Conservation (phyloP, 352 stramenopile species). For the Aphanomyces astaci region DNA sequence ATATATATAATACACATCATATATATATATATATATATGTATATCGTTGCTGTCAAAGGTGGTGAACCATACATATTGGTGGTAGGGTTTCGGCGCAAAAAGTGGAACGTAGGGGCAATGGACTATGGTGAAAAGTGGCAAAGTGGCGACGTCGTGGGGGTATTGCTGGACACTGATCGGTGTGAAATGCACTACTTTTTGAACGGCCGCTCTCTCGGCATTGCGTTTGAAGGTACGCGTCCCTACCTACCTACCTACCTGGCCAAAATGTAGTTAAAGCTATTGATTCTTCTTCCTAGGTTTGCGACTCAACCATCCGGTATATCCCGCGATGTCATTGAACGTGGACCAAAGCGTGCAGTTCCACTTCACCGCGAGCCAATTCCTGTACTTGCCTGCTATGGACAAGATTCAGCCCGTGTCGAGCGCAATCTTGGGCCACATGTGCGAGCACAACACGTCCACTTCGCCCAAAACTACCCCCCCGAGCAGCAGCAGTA, state of each 20-base stretch:
- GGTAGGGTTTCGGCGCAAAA: conserved; percentile 58
- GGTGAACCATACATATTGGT: neutral
- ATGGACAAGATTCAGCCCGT: conserved; percentile 42
- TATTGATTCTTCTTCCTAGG: conserved; percentile 22
- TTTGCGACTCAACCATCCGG: conserved; percentile 35
- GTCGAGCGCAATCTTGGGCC: conserved; percentile 27
- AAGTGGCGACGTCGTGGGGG: conserved; percentile 75
- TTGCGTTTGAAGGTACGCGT: conserved; percentile 52
- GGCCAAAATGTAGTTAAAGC: too few species aligned
- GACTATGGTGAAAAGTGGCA: conserved; percentile 83
- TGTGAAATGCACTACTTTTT: conserved; percentile 85
- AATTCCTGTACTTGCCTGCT: conserved; percentile 35
- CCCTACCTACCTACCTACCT: neutral
- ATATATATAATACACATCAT: too few species aligned
- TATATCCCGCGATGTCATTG: conserved; percentile 74
- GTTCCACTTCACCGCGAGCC: conserved; percentile 62
- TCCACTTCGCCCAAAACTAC: neutral
- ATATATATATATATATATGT: too few species aligned
- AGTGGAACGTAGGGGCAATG: conserved; percentile 78
- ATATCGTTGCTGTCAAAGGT: neutral
- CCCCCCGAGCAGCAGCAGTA: conserved; percentile 9
- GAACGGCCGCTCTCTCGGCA: conserved; percentile 84
- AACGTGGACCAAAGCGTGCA: conserved; percentile 70
- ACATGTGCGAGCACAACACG: conserved; percentile 25
- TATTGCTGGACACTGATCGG: conserved; percentile 77